A percentile compares a stretch with the other conserved stretches of the same genome.
Conservation (phyloP, 768 basidiomycete species). For the Amanita exitialis region DNA sequence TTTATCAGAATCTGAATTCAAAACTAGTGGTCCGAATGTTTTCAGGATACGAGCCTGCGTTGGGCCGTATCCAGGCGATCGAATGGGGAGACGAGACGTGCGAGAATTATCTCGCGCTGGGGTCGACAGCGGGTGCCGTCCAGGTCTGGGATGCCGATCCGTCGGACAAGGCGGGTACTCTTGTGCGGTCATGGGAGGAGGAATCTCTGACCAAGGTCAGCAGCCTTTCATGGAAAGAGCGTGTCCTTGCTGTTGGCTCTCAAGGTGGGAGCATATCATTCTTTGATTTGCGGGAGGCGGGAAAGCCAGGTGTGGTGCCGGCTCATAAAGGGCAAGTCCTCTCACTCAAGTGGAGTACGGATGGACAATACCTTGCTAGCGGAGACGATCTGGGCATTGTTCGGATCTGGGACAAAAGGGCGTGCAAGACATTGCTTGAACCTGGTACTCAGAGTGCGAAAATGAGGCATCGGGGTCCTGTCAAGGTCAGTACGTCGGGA, state of each 20-base stretch:
- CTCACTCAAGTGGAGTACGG: slow-evolving; percentile 66
- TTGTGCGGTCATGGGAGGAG: slow-evolving; percentile 6
- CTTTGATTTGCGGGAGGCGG: slow-evolving; percentile 13
- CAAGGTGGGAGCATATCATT: slow-evolving; percentile 5
- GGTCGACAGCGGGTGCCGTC: slow-evolving; percentile 9
- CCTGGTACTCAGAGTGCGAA: slow-evolving; percentile 48
- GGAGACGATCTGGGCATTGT: slow-evolving; percentile 84
- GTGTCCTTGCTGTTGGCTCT: slow-evolving; percentile 6
- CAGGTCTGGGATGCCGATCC: slow-evolving; percentile 6
- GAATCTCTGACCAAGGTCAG: slow-evolving; percentile 2
- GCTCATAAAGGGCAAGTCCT: slow-evolving; percentile 68
- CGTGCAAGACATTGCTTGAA: slow-evolving; percentile 19
- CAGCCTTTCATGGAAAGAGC: slow-evolving; percentile 3
- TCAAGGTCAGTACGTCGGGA: slow-evolving; percentile 24
- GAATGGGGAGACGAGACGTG: slow-evolving; percentile 37
- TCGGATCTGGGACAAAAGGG: slow-evolving; percentile 70
- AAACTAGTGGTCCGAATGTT: slow-evolving; percentile 44
- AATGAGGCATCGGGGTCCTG: slow-evolving; percentile 59
- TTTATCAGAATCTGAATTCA: slow-evolving; percentile 51
- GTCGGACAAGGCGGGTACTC: neutral
- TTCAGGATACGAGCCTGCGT: slow-evolving; percentile 19
- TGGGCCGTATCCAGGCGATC: slow-evolving; percentile 34
- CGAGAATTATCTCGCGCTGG: slow-evolving; percentile 12
- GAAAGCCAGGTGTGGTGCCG: slow-evolving; percentile 11
- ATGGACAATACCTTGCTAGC: slow-evolving; percentile 71